Evolutionary conservation across 106 monocot species (phyloP), one percentile per base, ranked within the genome.

Genomic region (Phalaenopsis aphrodite): DNA sequence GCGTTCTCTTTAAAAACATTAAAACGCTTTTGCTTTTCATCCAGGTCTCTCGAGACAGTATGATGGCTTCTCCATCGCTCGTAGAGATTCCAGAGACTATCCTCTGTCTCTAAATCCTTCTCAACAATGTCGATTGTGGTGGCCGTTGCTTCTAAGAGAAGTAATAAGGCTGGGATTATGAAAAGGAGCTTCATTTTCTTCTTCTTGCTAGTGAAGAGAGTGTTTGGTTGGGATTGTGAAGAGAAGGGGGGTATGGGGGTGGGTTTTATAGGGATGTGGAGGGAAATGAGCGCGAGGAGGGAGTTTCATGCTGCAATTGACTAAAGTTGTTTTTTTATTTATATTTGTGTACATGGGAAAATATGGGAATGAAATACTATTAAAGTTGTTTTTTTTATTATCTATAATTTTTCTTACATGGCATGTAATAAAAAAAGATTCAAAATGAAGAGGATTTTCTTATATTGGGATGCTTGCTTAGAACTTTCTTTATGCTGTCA

Each of bases 1-100:
- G 80, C 87, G 21, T 89, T 92, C n/a, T 81, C 89, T 68, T 86
- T 92, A 78, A 92, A 89, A 78, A 84, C 80, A 30, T 89, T 77
- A 81, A 92, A 92, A 78, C 83, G 75, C 78, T 75, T 78, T 42
- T 55, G 17, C 78, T 88, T 86, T 83, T 90, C 92, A n/a, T 41
- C 79, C 67, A 83, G 80, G 72, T 88, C 86, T 9, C 84, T 36
- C 0, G 84, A 45, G 80, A 90, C 78, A 0, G 78, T 76, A 84
- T 93, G 88, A 78, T 84, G 85, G 73, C 78, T 79, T 68, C 84
- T 73, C 92, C 90, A 93, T 72, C 86, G 41, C 85, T 90, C 88
- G 43, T 86, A 93, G 55, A 90, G 74, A 76, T 75, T 64, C 85
- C 88, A 90, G 4, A 93, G 72, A 74, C 83, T 86, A 45, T 93